Evolutionary conservation across 2,329 filamentous ascomycete genomes (phyloP).

Genomic region (Aspergillus aculeatinus): DNA sequence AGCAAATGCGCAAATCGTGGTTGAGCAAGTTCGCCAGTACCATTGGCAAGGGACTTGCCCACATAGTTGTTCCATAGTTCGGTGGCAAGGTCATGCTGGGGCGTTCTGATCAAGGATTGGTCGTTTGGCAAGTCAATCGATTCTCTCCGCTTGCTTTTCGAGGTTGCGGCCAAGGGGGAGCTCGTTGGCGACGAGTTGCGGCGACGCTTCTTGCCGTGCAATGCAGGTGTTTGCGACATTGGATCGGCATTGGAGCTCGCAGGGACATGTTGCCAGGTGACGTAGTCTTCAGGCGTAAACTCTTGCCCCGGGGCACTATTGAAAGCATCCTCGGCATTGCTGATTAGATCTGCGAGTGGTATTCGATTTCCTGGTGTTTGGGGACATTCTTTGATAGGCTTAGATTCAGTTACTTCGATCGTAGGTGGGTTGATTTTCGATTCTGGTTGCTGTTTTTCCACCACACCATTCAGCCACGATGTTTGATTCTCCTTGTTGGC

Average conservation of each 20-base stretch:
- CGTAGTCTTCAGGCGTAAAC: slow-evolving; percentile 60
- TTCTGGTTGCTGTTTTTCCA: slow-evolving; percentile 24
- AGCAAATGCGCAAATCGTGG: slow-evolving; percentile 64
- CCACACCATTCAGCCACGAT: slow-evolving; percentile 37
- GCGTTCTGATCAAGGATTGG: slow-evolving; percentile 61
- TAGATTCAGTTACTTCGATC: slow-evolving; percentile 26
- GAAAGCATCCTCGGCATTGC: slow-evolving; percentile 58
- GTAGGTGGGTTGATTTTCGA: slow-evolving; percentile 19
- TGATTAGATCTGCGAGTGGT: slow-evolving; percentile 61
- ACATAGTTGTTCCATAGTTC: slow-evolving; percentile 78
- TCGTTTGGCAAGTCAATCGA: slow-evolving; percentile 60
- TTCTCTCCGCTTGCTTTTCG: slow-evolving; percentile 39
- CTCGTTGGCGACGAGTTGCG: slow-evolving; percentile 72
- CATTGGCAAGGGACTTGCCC: slow-evolving; percentile 49
- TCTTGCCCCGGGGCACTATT: slow-evolving; percentile 48
- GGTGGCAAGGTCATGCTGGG: slow-evolving; percentile 68
- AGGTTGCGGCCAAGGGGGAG: slow-evolving; percentile 57
- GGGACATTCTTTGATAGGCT: slow-evolving; percentile 44
- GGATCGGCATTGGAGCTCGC: slow-evolving; percentile 42
- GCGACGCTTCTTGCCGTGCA: slow-evolving; percentile 62
- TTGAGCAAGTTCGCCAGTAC: slow-evolving; percentile 51
- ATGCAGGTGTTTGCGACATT: slow-evolving; percentile 50
- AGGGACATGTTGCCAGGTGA: slow-evolving; percentile 57
- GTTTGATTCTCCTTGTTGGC: slow-evolving; percentile 48
- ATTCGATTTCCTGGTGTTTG: slow-evolving; percentile 61